Conservation (phyloP, 129 eudicot genomes). For the Logfia minima region DNA sequence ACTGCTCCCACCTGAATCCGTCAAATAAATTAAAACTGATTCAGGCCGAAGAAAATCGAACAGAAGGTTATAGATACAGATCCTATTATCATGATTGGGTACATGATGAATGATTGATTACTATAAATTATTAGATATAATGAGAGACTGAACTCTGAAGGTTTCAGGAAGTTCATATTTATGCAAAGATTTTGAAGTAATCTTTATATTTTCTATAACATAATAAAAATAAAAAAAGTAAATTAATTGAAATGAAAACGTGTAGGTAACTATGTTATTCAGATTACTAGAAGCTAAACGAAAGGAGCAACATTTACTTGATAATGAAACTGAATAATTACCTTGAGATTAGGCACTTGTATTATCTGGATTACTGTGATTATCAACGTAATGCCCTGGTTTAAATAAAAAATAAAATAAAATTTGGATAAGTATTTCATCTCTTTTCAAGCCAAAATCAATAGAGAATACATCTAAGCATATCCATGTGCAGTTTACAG, state of each 20-base stretch:
- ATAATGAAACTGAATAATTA: slow-evolving; percentile 22
- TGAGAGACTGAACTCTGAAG: background rate
- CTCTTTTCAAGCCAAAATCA: slow-evolving; percentile 9
- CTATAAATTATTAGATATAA: background rate
- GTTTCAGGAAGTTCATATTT: background rate
- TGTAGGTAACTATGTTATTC: background rate
- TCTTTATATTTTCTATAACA: background rate
- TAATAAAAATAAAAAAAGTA: background rate
- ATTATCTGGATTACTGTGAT: slow-evolving; percentile 92
- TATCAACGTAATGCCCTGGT: slow-evolving; percentile 90
- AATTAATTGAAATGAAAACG: background rate
- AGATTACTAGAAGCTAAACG: slow-evolving; percentile 3
- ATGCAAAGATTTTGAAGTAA: slow-evolving; percentile 13
- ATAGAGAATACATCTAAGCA: background rate
- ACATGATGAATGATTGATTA: background rate
- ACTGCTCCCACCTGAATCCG: slow-evolving; percentile 83
- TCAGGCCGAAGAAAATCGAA: background rate
- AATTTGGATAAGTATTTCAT: slow-evolving; percentile 3
- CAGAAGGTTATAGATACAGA: background rate
- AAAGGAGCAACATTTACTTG: background rate
- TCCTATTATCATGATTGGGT: background rate
- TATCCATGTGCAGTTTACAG: background rate
- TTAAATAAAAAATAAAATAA: background rate
- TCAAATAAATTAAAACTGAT: slow-evolving; percentile 6
- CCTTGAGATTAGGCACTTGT: slow-evolving; percentile 96